These are phyloP conservation scores for Mycena rebaudengoi DNA, from an alignment of 768 basidiomycete species.

Conservation along the genomic window DNA sequence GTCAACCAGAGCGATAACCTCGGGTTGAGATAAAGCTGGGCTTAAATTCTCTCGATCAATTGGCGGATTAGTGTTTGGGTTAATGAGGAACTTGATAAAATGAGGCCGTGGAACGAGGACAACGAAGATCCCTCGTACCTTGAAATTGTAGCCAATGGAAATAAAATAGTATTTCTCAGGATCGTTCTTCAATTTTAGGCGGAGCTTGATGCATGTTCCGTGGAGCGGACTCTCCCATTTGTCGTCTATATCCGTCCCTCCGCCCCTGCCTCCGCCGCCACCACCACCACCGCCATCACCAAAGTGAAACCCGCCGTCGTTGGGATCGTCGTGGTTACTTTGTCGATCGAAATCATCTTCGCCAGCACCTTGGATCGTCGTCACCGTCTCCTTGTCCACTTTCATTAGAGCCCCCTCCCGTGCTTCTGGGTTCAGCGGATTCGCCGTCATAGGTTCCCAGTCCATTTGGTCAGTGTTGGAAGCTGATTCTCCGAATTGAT, in stretches of 20 bases:
- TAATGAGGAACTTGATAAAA: not conserved
- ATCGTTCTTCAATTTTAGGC: not conserved
- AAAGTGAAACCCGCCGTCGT: not conserved
- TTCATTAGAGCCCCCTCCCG: too few relatives aligned
- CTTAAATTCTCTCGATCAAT: not conserved
- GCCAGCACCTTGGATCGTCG: not conserved
- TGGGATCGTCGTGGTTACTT: not conserved
- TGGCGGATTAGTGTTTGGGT: not conserved
- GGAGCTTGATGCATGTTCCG: not conserved
- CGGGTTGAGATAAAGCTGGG: not conserved
- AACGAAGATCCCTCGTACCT: not conserved
- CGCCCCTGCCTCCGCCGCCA: not conserved
- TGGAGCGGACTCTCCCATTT: conserved; percentile 2
- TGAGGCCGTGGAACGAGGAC: not conserved
- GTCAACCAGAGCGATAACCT: not conserved
- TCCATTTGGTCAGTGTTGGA: too few relatives aligned
- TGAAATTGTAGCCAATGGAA: not conserved
- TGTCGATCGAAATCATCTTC: not conserved
- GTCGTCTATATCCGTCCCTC: not conserved
- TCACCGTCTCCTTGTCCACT: too few relatives aligned
- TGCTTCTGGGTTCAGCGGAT: too few relatives aligned
- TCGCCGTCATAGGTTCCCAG: too few relatives aligned
- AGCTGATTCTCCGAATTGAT: not conserved
- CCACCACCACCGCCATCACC: not conserved
- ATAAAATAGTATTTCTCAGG: not conserved